Conservation (phyloP, 176 grass and related monocot genomes). For the Pontederia crassipes region DNA sequence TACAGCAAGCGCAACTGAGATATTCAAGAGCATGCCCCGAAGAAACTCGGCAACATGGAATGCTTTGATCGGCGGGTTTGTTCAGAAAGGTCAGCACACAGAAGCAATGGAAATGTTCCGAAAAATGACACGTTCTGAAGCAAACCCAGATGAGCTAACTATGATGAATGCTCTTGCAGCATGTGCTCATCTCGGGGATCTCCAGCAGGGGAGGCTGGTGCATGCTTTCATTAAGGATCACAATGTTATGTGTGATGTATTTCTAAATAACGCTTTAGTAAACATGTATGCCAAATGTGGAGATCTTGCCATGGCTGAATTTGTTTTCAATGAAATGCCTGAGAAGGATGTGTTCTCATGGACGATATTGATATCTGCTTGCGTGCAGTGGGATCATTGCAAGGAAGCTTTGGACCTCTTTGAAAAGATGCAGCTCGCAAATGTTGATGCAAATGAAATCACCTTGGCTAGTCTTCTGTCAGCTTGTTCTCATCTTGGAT, state of each 20-base stretch:
- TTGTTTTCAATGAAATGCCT: conserved; percentile 40
- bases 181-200: conserved; percentile 58
- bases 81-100: conserved; percentile 36
- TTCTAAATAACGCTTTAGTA: conserved; percentile 62
- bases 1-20: conserved; percentile 35
- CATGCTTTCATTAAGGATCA: conserved; percentile 34
- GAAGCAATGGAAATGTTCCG: conserved; percentile 37
- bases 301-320: conserved; percentile 40
- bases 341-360: conserved; percentile 57
- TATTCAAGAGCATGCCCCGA: conserved; percentile 32
- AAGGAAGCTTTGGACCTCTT: conserved; percentile 50
- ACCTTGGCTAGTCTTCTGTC: conserved; percentile 68
- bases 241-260: conserved; percentile 25
- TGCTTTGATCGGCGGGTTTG: conserved; percentile 47
- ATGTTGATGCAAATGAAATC: conserved; percentile 46
- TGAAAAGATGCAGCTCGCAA: conserved; percentile 48
- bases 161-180: conserved; percentile 43
- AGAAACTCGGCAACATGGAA: conserved; percentile 66
- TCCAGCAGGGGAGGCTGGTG: conserved; percentile 37
- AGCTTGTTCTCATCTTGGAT: conserved; percentile 64
- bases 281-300: conserved; percentile 89
- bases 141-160: conserved; percentile 43
- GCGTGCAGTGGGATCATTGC: conserved; percentile 43
- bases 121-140: conserved; percentile 33
- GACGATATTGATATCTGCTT: conserved; percentile 71